Percentiles rank a stretch among this genome's conserved stretches.
Evolutionary conservation across 306 rosid species (phyloP).

Genomic region (Ceratonia siliqua): DNA sequence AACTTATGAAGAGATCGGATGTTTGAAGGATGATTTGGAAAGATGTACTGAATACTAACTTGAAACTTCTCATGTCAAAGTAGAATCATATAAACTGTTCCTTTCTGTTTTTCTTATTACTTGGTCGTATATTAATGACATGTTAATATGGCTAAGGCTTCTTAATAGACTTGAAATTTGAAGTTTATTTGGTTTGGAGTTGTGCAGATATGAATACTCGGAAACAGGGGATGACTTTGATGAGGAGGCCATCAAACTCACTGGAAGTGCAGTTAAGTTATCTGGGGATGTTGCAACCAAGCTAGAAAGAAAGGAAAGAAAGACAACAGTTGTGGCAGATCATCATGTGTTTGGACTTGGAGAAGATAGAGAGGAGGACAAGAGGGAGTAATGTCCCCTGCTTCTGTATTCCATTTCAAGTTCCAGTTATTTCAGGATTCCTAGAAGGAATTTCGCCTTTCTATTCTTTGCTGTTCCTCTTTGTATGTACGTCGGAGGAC

Average conservation of each 20-base stretch:
- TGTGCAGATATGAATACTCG: conserved; percentile 62
- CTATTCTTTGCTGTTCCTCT: conserved; percentile 25
- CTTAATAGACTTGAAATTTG: neutral
- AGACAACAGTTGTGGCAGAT: conserved; percentile 40
- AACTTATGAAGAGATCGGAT: neutral
- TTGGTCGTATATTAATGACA: neutral
- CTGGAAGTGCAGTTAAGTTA: conserved; percentile 56
- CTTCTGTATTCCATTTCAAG: conserved; percentile 11
- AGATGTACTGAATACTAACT: neutral
- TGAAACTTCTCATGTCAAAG: neutral
- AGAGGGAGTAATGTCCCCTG: conserved; percentile 46
- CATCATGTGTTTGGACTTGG: conserved; percentile 56
- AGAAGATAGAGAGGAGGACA: conserved; percentile 71
- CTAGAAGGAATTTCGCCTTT: conserved; percentile 11
- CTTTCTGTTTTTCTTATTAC: neutral
- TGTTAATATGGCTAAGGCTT: neutral
- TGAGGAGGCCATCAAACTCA: conserved; percentile 53
- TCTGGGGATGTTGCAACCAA: conserved; percentile 52
- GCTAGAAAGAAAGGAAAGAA: conserved; percentile 68
- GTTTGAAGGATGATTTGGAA: neutral
- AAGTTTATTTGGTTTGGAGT: conserved; percentile 1
- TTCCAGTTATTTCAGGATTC: neutral
- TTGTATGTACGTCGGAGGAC: conserved; percentile 22
- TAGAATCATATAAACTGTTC: neutral
- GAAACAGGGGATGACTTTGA: conserved; percentile 67